phyloP scores from a whole-genome alignment of 345 rosid genomes.

The Eucalyptus pumila region DNA sequence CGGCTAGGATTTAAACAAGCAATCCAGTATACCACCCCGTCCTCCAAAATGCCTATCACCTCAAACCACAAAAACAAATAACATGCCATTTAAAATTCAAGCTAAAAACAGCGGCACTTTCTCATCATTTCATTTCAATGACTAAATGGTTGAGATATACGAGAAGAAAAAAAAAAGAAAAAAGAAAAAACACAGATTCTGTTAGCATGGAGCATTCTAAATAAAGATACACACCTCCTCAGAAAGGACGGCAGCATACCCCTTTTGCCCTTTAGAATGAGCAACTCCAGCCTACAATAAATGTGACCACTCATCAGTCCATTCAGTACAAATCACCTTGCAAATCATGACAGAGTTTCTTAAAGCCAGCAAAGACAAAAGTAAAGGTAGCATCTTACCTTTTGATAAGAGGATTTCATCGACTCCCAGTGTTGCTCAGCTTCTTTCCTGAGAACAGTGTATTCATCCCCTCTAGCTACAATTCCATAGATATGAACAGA shows the following conservation, averaged over 20 bases:
- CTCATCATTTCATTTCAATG: background rate
- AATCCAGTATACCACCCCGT: background rate
- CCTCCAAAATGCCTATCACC: background rate
- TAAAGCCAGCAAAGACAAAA: background rate
- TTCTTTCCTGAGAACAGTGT: slow-evolving; percentile 37
- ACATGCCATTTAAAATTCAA: background rate
- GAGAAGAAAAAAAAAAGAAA: background rate
- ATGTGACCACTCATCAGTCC: background rate
- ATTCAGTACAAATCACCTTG: background rate
- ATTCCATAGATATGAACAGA: slow-evolving; percentile 4
- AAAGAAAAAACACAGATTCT: background rate
- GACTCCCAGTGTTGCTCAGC: slow-evolving; percentile 69
- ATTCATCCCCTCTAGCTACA: slow-evolving; percentile 65
- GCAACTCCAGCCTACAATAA: slow-evolving; percentile 64
- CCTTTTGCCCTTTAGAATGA: slow-evolving; percentile 58
- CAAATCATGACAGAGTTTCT: background rate
- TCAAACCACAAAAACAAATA: background rate
- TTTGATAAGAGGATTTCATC: slow-evolving; percentile 45
- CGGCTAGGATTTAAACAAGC: background rate
- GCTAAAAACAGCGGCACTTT: background rate
- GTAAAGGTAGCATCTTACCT: slow-evolving; percentile 21
- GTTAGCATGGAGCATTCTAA: background rate
- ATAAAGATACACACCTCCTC: slow-evolving; percentile 47
- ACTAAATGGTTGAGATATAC: background rate
- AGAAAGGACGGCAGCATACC: slow-evolving; percentile 66